Conservation (phyloP, 805 yeast genomes). For the Scheffersomyces lignosus region DNA sequence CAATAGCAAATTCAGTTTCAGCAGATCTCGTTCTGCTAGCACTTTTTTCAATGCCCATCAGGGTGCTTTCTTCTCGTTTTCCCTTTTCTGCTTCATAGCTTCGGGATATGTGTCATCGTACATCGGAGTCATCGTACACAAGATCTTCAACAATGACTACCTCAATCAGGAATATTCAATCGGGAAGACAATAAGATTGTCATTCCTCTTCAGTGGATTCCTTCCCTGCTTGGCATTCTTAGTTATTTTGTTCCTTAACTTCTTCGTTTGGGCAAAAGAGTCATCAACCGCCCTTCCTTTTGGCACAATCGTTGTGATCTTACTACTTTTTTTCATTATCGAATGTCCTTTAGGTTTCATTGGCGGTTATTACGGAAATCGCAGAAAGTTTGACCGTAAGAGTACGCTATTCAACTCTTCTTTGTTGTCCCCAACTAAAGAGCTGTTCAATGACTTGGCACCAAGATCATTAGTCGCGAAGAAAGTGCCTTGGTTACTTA, state of each 20-base stretch:
- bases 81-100: conserved; percentile 57
- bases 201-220: conserved; percentile 34
- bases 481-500: conserved; percentile 17
- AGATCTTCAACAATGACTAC: conserved; percentile 47
- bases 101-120: conserved; percentile 80
- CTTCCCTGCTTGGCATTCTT: conserved; percentile 50
- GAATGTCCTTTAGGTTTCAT: conserved; percentile 73
- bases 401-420: conserved; percentile 14
- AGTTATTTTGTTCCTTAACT: conserved; percentile 56
- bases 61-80: conserved; percentile 64
- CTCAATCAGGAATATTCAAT: conserved; percentile 23
- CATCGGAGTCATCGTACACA: conserved; percentile 63
- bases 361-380: conserved; percentile 63
- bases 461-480: background rate
- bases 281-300: conserved; percentile 79
- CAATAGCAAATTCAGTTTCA: conserved; percentile 27
- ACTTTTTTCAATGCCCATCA: conserved; percentile 63
- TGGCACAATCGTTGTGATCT: conserved; percentile 63
- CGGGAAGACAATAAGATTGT: conserved; percentile 15
- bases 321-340: conserved; percentile 60
- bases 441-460: background rate
- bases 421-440: background rate
- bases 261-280: conserved; percentile 73
- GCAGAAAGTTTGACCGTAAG: conserved; percentile 19
- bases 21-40: conserved; percentile 40